phyloP scores from a whole-genome alignment of 2,329 filamentous ascomycete species.

The Penicillium concentricum region DNA sequence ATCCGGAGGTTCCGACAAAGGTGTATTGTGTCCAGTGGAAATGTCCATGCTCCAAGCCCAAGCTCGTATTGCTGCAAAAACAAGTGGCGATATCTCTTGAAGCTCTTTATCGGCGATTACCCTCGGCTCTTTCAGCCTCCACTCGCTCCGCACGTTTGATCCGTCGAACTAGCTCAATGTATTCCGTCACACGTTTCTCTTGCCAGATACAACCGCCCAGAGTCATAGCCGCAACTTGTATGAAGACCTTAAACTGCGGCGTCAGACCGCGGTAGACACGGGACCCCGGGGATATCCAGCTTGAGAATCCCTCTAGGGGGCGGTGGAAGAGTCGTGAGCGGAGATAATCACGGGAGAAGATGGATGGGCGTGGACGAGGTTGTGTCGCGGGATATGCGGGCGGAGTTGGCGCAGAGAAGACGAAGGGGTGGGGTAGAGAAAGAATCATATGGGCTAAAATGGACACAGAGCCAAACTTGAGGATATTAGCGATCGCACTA shows the following conservation, averaged over 20 bases:
- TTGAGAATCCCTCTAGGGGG: slow-evolving; percentile 50
- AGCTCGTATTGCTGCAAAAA: neutral
- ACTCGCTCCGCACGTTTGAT: slow-evolving; percentile 43
- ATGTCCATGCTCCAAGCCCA: neutral
- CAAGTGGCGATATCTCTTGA: neutral
- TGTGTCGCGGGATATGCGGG: slow-evolving; percentile 23
- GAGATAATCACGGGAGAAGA: slow-evolving; percentile 31
- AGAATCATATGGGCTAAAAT: slow-evolving; percentile 48
- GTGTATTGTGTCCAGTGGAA: neutral
- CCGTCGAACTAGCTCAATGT: slow-evolving; percentile 44
- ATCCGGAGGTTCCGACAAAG: neutral
- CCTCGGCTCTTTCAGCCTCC: slow-evolving; percentile 29
- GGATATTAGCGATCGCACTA: slow-evolving; percentile 1
- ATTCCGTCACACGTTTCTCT: slow-evolving; percentile 47
- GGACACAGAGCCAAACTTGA: slow-evolving; percentile 47
- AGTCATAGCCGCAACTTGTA: slow-evolving; percentile 50
- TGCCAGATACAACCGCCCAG: slow-evolving; percentile 51
- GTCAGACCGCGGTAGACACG: slow-evolving; percentile 49
- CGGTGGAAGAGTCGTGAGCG: slow-evolving; percentile 37
- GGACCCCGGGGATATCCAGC: slow-evolving; percentile 44
- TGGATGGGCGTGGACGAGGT: slow-evolving; percentile 22
- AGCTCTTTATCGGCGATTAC: slow-evolving; percentile 10
- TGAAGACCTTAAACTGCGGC: slow-evolving; percentile 51
- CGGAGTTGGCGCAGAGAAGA: slow-evolving; percentile 35
- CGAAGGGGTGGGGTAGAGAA: slow-evolving; percentile 43